Evolutionary conservation across 305 asterid genomes (phyloP), one percentile per base, ranked within the genome.

Genomic region (Ajuga reptans): DNA sequence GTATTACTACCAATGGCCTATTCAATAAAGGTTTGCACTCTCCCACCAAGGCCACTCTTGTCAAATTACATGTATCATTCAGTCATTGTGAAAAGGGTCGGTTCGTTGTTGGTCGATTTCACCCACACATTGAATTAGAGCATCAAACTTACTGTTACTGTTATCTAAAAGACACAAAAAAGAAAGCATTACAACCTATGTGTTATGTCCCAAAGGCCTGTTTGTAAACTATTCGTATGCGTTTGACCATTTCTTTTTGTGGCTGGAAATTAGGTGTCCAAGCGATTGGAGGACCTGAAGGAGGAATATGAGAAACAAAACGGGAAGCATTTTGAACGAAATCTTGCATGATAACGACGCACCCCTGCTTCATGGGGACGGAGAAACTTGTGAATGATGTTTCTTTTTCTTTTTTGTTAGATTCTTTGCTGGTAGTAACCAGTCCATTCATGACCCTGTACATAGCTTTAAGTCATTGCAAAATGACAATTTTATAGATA

Each of bases 1-100:
- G 73, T 83, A 50, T 77, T 91, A 67, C 83, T 93, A 63, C 95
- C 97, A 60, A 75, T 91, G 95, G 96, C 99, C 66, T 87, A 79
- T 81, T 80, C 99, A 34, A 79, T 86, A 70, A 85, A 91, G 99
- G 98, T 87, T 64, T 16, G 53, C 50, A 56, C 56, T 70, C 2
- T 16, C 9, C 51, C 46, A 8, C 27, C 63, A 6, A 46, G 5
- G 21, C 39, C 51, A 18, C 66, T 10, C 42, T n/a, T 17, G 54
- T 47, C 1, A 21, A 21, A 21, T 21, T 21, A 53, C 18, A 29
- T 66, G 16, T 9, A 33, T n/a, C 15, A 6, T 16, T 68, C 54
- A 1, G 36, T 63, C 53, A 51, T 6, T 45, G 29, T n/a, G 6
- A 31, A n/a, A 33, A 56, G 1, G 9, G 18, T 69, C 2, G 27